Evolutionary conservation across 331 rosid species (phyloP).

Genomic region (Malus hybrid): DNA sequence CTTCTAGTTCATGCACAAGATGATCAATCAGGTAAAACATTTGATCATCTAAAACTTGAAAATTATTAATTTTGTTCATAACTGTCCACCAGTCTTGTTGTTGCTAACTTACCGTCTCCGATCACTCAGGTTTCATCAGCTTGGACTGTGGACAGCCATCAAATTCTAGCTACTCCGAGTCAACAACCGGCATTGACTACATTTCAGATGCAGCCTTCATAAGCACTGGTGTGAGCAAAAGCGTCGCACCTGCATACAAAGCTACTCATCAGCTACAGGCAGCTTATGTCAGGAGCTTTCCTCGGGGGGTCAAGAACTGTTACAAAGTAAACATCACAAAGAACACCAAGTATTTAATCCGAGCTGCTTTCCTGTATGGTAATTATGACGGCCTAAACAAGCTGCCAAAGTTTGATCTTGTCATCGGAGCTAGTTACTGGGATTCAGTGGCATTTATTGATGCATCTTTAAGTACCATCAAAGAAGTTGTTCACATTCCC

Average conservation of each 20-base stretch:
- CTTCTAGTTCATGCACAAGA: constrained; percentile 19
- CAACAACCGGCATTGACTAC: not conserved
- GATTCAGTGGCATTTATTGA: not conserved
- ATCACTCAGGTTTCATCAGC: constrained; percentile 30
- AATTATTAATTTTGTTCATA: not conserved
- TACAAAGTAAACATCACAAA: constrained; percentile 10
- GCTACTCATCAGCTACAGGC: not conserved
- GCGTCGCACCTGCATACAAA: not conserved
- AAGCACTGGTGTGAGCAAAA: constrained; percentile 22
- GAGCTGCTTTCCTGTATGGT: constrained; percentile 18
- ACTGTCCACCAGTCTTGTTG: too few relatives aligned
- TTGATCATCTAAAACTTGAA: not conserved
- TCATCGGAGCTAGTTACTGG: constrained; percentile 19
- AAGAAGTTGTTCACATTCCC: constrained; percentile 15
- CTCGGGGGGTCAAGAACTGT: constrained; percentile 36
- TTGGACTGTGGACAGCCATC: constrained; percentile 27
- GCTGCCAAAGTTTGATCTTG: constrained; percentile 13
- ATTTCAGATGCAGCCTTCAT: constrained; percentile 22
- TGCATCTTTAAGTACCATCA: not conserved
- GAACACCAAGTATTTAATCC: constrained; percentile 12
- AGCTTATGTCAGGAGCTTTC: constrained; percentile 41
- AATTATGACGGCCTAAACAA: constrained; percentile 16
- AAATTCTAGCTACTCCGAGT: constrained; percentile 16
- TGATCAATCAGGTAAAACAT: constrained; percentile 23
- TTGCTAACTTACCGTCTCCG: not conserved